These are phyloP conservation scores for Neofusicoccum umdonicola DNA, from an alignment of 2,329 filamentous ascomycete genomes.

Conservation along the genomic window DNA sequence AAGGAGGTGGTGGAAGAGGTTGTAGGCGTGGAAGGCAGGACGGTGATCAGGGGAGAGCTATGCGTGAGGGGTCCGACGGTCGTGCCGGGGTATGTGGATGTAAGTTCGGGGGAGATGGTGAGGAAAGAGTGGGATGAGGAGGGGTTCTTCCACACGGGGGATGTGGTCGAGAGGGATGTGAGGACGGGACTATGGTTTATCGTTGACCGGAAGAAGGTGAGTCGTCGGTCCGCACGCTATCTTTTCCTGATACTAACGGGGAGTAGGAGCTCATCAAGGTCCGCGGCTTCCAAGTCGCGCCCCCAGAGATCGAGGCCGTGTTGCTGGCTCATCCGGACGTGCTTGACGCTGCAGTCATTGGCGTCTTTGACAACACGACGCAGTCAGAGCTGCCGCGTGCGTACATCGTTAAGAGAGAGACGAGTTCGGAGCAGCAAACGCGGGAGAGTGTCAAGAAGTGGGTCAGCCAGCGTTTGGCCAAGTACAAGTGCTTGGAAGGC, in stretches of 20 bases:
- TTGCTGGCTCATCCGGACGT: constrained; percentile 31
- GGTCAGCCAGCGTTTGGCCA: constrained; percentile 41
- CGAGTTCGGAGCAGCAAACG: constrained; percentile 25
- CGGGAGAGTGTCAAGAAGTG: constrained; percentile 42
- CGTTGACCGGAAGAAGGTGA: constrained; percentile 49
- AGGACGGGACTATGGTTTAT: constrained; percentile 38
- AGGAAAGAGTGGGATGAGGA: constrained; percentile 20
- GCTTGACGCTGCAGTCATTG: constrained; percentile 35
- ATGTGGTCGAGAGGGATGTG: constrained; percentile 33
- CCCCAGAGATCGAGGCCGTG: constrained; percentile 36
- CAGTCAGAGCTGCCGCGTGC: constrained; percentile 44
- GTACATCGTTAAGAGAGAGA: constrained; percentile 43
- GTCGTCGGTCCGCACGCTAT: not conserved
- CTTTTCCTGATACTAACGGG: not conserved
- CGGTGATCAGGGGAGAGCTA: constrained; percentile 20
- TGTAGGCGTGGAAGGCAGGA: not conserved
- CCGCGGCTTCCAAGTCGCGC: constrained; percentile 38
- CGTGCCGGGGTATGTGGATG: constrained; percentile 20
- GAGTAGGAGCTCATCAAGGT: constrained; percentile 37
- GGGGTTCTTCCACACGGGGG: constrained; percentile 35
- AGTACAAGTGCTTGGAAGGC: constrained; percentile 48
- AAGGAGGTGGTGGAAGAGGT: constrained; percentile 18
- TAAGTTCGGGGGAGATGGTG: not conserved
- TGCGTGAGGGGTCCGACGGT: constrained; percentile 21
- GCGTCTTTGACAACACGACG: constrained; percentile 29